Evolutionary conservation across 2,329 filamentous ascomycete genomes (phyloP), one percentile per base, ranked within the genome.

Genomic region (Calonectria pseudoturangicola): DNA sequence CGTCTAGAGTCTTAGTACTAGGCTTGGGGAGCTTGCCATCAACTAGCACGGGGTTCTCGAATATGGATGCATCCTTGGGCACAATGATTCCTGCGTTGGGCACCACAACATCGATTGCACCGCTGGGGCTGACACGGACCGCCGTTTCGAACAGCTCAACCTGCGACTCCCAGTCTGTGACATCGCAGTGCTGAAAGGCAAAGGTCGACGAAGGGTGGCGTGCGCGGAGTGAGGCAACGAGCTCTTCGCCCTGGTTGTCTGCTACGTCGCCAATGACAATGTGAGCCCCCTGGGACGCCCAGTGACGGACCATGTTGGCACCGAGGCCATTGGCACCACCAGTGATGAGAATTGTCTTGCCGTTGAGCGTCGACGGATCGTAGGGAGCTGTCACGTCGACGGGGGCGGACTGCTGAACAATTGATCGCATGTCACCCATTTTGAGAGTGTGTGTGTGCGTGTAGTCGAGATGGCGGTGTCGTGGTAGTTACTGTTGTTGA

Each of bases 201-300:
- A 90, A 88, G 30, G 87, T 74, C 81, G 84, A 39, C 81, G 85
- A 72, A 79, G 79, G 80, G 60, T 84, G 73, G 16, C 70, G 80
- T 50, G 84, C 79, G 50, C 88, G 86, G 47, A 93, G 82, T 33
- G 88, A 84, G 15, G 88, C 87, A 10, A 91, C 87, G 28, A 94
- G 85, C 27, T 84, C 81, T 74, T 90, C 86, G 28, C 92, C 92
- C 12, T 85, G 85, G 21, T 82, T 75, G 70, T 88, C 85, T 78
- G 91, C 89, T 78, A 94, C 84, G 81, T 94, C 92, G 50, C 91
- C 92, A 47, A 94, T 86, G 75, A 93, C 86, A 58, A 94, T 83
- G 74, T 90, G 88, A 1, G 92, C 91, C 25, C 90, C 90, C 73
- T 88, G 84, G 0, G 81, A 79, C 13, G 90, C 90, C 89, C 89